These are phyloP conservation scores for Melastoma candidum DNA, from an alignment of 441 rosid genomes.

Conservation along the genomic window DNA sequence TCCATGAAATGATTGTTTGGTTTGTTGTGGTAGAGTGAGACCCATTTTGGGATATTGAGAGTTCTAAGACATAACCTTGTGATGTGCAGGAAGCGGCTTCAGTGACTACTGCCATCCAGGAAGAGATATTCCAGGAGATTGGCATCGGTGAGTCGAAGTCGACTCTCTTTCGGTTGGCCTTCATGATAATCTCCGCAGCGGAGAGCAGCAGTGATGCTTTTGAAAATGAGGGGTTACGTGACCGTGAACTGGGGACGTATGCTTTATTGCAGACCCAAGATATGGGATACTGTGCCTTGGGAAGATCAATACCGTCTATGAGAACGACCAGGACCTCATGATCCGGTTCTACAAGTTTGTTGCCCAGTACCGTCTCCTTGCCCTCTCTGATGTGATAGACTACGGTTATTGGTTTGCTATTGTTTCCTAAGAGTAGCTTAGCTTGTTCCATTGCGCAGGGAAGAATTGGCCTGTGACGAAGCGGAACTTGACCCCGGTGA, in stretches of 20 bases:
- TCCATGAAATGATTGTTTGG: too few relatives aligned
- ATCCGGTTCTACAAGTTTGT: slow-evolving; percentile 61
- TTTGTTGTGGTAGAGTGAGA: background rate
- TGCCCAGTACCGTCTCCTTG: slow-evolving; percentile 37
- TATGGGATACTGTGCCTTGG: slow-evolving; percentile 76
- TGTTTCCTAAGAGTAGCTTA: too few relatives aligned
- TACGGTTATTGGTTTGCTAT: too few relatives aligned
- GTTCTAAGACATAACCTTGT: background rate
- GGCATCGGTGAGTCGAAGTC: slow-evolving; percentile 51
- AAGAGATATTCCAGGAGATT: slow-evolving; percentile 74
- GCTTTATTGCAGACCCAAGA: slow-evolving; percentile 46
- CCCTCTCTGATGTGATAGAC: slow-evolving; percentile 3
- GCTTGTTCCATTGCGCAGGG: slow-evolving; percentile 27
- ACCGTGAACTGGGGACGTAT: background rate
- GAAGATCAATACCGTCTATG: slow-evolving; percentile 52
- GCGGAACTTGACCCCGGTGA: slow-evolving; percentile 66
- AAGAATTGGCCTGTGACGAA: slow-evolving; percentile 79
- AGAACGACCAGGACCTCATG: slow-evolving; percentile 72
- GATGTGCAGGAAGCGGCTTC: slow-evolving; percentile 73
- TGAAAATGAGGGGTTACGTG: too few relatives aligned
- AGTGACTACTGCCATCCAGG: slow-evolving; percentile 71
- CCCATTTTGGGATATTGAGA: background rate
- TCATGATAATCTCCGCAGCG: too few relatives aligned
- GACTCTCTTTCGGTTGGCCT: background rate
- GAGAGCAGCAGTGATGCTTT: too few relatives aligned